phyloP scores from a whole-genome alignment of 2,329 filamentous ascomycete species.

The Phialocephala subalpina region DNA sequence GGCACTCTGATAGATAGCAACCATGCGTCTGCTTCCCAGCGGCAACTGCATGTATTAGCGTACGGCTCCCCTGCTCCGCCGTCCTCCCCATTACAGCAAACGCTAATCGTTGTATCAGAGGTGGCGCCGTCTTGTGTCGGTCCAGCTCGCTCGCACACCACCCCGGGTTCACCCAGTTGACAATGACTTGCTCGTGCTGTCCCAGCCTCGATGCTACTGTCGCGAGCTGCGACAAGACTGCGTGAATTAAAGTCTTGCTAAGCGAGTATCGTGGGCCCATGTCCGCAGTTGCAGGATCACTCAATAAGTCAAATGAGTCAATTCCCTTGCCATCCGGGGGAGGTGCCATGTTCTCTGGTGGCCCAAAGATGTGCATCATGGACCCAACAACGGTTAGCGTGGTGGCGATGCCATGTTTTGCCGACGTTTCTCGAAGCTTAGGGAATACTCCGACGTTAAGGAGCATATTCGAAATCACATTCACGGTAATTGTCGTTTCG shows the following conservation, averaged over 20 bases:
- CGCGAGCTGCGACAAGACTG: conserved; percentile 12
- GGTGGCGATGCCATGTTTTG: not conserved
- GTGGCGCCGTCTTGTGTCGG: conserved; percentile 4
- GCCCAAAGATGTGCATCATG: conserved; percentile 12
- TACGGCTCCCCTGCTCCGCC: conserved; percentile 13
- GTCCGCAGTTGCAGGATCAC: conserved; percentile 15
- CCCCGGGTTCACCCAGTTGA: conserved; percentile 19
- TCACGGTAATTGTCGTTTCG: conserved; percentile 33
- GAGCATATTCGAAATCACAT: conserved; percentile 37
- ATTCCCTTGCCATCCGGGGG: conserved; percentile 5
- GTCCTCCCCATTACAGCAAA: conserved; percentile 14
- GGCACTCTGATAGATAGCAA: conserved; percentile 21
- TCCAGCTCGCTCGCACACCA: conserved; percentile 17
- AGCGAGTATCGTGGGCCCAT: conserved; percentile 16
- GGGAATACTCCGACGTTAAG: conserved; percentile 32
- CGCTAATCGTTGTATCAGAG: conserved; percentile 3
- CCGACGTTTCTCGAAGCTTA: conserved; percentile 25
- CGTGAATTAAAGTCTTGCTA: conserved; percentile 16
- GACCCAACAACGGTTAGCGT: conserved; percentile 17
- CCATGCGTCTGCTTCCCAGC: conserved; percentile 22
- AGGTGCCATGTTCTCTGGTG: not conserved
- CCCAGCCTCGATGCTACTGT: not conserved
- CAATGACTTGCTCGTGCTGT: conserved; percentile 7
- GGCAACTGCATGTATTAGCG: conserved; percentile 17
- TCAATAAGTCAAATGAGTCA: conserved; percentile 17